Evolutionary conservation across 2,329 filamentous ascomycete species (phyloP).

Genomic region (Nigrospora osmanthi): DNA sequence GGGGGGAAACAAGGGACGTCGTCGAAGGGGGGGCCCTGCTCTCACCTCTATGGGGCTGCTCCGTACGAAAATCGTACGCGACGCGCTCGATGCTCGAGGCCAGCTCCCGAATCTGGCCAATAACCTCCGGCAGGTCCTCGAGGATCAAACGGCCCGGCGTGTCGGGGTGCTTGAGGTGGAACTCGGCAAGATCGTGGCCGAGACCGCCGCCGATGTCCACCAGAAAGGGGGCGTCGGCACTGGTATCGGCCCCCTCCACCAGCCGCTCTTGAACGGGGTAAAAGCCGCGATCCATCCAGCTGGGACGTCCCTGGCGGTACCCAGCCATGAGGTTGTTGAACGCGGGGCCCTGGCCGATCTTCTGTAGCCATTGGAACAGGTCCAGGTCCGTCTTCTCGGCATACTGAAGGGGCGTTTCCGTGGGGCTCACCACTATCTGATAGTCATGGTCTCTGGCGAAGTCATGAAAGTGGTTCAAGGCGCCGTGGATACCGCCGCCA

Average conservation of each 20-base stretch:
- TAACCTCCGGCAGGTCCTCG: slow-evolving; percentile 11
- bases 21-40: neutral
- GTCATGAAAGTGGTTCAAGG: slow-evolving; percentile 6
- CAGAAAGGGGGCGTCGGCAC: slow-evolving; percentile 6
- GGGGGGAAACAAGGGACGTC: no score
- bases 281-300: slow-evolving; percentile 8
- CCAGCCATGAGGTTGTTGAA: slow-evolving; percentile 12
- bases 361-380: slow-evolving; percentile 6
- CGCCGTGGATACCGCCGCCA: neutral
- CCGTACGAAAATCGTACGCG: slow-evolving; percentile 35
- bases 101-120: slow-evolving; percentile 15
- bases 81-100: slow-evolving; percentile 23
- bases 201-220: slow-evolving; percentile 14
- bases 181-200: slow-evolving; percentile 12
- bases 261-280: slow-evolving; percentile 7
- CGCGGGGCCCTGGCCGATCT: slow-evolving; percentile 3
- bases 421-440: neutral
- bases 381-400: slow-evolving; percentile 5
- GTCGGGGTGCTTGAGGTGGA: slow-evolving; percentile 8
- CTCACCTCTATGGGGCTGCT: slow-evolving; percentile 33
- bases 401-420: slow-evolving; percentile 6
- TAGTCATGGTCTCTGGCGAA: slow-evolving; percentile 1
- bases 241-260: slow-evolving; percentile 3
- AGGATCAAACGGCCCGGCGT: slow-evolving; percentile 11
- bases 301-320: slow-evolving; percentile 6